These are phyloP conservation scores for Rosa multiflora DNA, from an alignment of 306 rosid genomes.

Conservation along the genomic window DNA sequence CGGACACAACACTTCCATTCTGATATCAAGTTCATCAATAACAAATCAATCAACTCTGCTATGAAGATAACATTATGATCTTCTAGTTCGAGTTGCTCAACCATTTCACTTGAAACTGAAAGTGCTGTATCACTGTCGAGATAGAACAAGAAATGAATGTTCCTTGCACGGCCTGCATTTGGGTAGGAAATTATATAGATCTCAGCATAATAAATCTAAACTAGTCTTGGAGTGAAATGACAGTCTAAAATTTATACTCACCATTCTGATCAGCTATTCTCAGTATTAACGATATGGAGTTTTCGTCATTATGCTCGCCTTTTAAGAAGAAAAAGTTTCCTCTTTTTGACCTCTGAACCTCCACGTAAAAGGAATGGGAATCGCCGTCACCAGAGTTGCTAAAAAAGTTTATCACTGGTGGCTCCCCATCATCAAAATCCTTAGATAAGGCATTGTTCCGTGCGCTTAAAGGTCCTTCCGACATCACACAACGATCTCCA, in stretches of 20 bases:
- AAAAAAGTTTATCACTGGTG: constrained; percentile 33
- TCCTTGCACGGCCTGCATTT: constrained; percentile 3
- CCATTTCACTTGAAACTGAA: constrained; percentile 14
- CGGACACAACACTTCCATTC: constrained; percentile 3
- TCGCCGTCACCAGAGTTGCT: constrained; percentile 23
- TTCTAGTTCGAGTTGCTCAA: constrained; percentile 3
- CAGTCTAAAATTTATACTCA: constrained; percentile 18
- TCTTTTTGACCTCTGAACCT: constrained; percentile 35
- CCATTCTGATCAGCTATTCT: constrained; percentile 45
- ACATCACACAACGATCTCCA: constrained; percentile 47
- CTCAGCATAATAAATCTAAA: background rate
- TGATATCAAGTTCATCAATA: background rate
- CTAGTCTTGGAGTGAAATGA: background rate
- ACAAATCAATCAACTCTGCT: constrained; percentile 42
- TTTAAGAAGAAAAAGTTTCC: constrained; percentile 39
- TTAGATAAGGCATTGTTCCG: constrained; percentile 10
- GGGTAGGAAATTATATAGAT: background rate
- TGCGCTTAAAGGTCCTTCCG: constrained; percentile 50
- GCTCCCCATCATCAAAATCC: constrained; percentile 27
- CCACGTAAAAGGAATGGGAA: constrained; percentile 4
- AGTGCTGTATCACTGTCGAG: constrained; percentile 17
- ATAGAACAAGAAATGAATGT: constrained; percentile 36
- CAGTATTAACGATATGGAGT: constrained; percentile 42
- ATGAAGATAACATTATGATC: constrained; percentile 31
- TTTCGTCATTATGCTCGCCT: constrained; percentile 41